Conservation (phyloP, 768 basidiomycete species). For the Exidia glandulosa region DNA sequence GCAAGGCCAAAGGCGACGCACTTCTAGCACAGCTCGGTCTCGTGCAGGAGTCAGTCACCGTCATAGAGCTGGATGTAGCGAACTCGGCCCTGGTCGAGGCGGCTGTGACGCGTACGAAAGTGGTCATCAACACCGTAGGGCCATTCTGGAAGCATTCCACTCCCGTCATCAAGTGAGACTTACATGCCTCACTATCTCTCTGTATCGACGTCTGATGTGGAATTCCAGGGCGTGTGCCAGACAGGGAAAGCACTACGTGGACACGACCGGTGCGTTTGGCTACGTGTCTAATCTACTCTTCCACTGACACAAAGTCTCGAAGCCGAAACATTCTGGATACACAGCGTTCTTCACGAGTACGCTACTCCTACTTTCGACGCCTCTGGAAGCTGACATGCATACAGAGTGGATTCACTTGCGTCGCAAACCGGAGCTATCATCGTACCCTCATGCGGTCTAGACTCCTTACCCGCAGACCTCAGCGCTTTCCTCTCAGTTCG, state of each 20-base stretch:
- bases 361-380: not conserved
- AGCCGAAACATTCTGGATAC: conserved; percentile 57
- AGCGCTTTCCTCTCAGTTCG: conserved; percentile 56
- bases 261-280: conserved; percentile 40
- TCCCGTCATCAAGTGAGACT: conserved; percentile 52
- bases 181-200: not conserved
- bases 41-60: conserved; percentile 26
- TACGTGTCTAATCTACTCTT: not conserved
- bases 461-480: conserved; percentile 69
- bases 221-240: conserved; percentile 52
- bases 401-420: conserved; percentile 62
- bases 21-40: conserved; percentile 39
- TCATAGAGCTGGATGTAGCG: conserved; percentile 50
- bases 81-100: conserved; percentile 40
- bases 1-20: conserved; percentile 44
- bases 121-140: conserved; percentile 73
- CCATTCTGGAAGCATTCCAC: conserved; percentile 65
- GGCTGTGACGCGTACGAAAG: conserved; percentile 44
- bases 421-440: conserved; percentile 62
- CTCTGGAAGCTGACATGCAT: not conserved
- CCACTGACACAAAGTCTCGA: not conserved
- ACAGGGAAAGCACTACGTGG: conserved; percentile 74
- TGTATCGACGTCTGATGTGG: not conserved
- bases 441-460: conserved; percentile 67
- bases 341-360: conserved; percentile 47